These are phyloP conservation scores for Pseudoturritis turrita DNA, from an alignment of 345 rosid genomes.

Conservation along the genomic window DNA sequence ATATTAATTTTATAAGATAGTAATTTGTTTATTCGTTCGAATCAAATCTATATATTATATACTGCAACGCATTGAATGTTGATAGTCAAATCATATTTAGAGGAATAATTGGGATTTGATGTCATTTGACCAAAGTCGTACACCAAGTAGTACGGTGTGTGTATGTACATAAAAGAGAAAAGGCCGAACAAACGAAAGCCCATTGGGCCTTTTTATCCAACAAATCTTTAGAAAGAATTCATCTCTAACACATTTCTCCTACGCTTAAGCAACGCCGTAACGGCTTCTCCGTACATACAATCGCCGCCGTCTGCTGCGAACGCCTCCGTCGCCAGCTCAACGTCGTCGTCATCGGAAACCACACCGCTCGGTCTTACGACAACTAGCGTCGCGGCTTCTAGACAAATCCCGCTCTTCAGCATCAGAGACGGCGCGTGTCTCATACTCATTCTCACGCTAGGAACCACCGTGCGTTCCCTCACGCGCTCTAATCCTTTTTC, in stretches of 20 bases:
- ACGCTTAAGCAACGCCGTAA: constrained; percentile 33
- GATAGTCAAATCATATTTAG: constrained; percentile 10
- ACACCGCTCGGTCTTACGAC: constrained; percentile 29
- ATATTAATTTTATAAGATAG: no score
- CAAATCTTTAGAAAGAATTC: constrained; percentile 26
- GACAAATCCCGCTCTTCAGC: constrained; percentile 33
- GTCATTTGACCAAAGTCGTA: constrained; percentile 22
- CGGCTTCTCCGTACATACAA: constrained; percentile 36
- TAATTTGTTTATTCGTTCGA: neutral
- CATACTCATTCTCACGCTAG: constrained; percentile 36
- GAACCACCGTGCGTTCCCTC: constrained; percentile 30
- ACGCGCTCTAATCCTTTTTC: constrained; percentile 24
- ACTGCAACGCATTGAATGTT: constrained; percentile 9
- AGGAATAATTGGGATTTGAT: constrained; percentile 5
- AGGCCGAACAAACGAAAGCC: constrained; percentile 13
- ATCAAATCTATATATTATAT: neutral
- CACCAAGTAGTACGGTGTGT: neutral
- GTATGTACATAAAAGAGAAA: neutral
- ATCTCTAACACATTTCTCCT: constrained; percentile 36
- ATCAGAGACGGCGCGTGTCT: constrained; percentile 34
- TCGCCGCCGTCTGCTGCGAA: constrained; percentile 25
- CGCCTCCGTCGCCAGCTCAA: constrained; percentile 17
- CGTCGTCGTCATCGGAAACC: constrained; percentile 5
- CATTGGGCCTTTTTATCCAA: neutral
- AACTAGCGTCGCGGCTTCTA: constrained; percentile 32